Conservation (phyloP, 345 rosid genomes). For the Carallia brachiata region DNA sequence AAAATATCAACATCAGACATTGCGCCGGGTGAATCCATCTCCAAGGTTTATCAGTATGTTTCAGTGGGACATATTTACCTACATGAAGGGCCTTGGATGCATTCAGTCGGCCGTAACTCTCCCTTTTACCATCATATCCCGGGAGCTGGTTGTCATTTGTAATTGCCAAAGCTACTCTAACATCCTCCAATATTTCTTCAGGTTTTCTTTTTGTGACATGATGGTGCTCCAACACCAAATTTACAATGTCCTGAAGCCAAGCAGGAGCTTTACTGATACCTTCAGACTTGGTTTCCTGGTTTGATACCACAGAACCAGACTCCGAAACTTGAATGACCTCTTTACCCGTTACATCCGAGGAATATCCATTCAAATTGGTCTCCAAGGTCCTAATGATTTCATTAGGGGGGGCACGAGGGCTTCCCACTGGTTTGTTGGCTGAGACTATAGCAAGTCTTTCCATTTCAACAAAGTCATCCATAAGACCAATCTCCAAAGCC, state of each 20-base stretch:
- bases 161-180: constrained; percentile 47
- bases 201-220: constrained; percentile 37
- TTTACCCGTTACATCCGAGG: constrained; percentile 23
- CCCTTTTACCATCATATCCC: constrained; percentile 19
- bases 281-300: constrained; percentile 28
- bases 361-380: constrained; percentile 25
- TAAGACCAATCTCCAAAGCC: constrained; percentile 70
- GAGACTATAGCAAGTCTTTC: constrained; percentile 71
- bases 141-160: constrained; percentile 19
- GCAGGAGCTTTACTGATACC: constrained; percentile 26
- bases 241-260: constrained; percentile 52
- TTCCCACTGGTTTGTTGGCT: constrained; percentile 42
- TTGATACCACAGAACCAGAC: constrained; percentile 21
- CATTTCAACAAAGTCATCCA: constrained; percentile 98
- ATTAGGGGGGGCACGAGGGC: constrained; percentile 31
- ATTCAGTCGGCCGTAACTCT: constrained; percentile 17
- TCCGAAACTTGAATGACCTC: constrained; percentile 35
- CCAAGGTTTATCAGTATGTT: constrained; percentile 26
- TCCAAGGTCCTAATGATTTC: constrained; percentile 18
- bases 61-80: constrained; percentile 22
- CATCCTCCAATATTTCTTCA: constrained; percentile 55
- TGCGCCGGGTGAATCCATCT: constrained; percentile 20
- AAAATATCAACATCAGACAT: constrained; percentile 18
- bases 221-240: constrained; percentile 46
- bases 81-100: constrained; percentile 12